Evolutionary conservation across 768 basidiomycete species (phyloP).

Genomic region (Neoboletus brunneissimus): DNA sequence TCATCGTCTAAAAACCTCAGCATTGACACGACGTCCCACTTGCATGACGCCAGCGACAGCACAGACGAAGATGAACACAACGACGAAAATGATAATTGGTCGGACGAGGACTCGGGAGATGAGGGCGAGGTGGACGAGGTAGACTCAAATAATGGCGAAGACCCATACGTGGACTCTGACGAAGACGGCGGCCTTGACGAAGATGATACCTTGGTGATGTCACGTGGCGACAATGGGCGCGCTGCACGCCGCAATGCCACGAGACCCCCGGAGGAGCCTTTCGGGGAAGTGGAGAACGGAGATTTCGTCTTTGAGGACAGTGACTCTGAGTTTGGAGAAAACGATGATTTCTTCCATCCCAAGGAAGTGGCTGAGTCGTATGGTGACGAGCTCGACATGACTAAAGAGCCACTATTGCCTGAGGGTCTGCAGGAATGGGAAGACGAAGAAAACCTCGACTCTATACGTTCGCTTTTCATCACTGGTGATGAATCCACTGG

Average conservation of each 20-base stretch:
- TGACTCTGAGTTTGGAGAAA: slow-evolving; percentile 67
- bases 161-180: not conserved
- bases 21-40: slow-evolving; percentile 33
- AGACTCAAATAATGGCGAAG: slow-evolving; percentile 2
- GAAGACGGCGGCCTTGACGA: slow-evolving; percentile 1
- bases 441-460: slow-evolving; percentile 80
- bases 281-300: slow-evolving; percentile 34
- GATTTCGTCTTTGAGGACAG: slow-evolving; percentile 72
- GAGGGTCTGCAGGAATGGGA: slow-evolving; percentile 73
- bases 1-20: slow-evolving; percentile 72
- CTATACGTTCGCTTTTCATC: slow-evolving; percentile 86
- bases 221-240: slow-evolving; percentile 45
- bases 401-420: slow-evolving; percentile 55
- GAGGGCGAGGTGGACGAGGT: not conserved
- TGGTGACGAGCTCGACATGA: slow-evolving; percentile 62
- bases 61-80: slow-evolving; percentile 33
- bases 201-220: not conserved
- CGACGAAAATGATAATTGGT: slow-evolving; percentile 11
- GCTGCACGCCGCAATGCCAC: slow-evolving; percentile 41
- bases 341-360: slow-evolving; percentile 71
- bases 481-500: slow-evolving; percentile 52
- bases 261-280: slow-evolving; percentile 38
- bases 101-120: slow-evolving; percentile 17
- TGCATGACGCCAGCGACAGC: slow-evolving; percentile 34
- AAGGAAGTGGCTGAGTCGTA: slow-evolving; percentile 36